These are phyloP conservation scores for Lophium mytilinum DNA, from an alignment of 495 filamentous ascomycete species.

Conservation along the genomic window DNA sequence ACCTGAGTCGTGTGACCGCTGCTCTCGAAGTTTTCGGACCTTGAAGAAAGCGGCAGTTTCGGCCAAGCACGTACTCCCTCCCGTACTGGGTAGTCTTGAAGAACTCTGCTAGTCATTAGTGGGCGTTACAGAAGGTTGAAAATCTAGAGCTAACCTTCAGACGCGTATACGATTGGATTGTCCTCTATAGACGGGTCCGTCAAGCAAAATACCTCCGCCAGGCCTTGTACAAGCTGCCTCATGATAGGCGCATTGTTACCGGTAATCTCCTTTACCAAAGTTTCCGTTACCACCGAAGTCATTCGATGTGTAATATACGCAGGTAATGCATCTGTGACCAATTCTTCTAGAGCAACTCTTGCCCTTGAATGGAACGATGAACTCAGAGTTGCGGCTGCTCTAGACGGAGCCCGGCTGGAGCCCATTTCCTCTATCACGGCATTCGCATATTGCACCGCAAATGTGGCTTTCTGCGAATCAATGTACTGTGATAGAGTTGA, in stretches of 20 bases:
- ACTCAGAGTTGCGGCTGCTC: constrained; percentile 22
- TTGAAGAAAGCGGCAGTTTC: constrained; percentile 58
- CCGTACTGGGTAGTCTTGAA: constrained; percentile 57
- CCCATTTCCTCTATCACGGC: constrained; percentile 23
- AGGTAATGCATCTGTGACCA: constrained; percentile 31
- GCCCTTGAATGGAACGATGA: constrained; percentile 26
- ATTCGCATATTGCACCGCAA: constrained; percentile 34
- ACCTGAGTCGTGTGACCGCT: constrained; percentile 47
- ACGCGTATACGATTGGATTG: constrained; percentile 34
- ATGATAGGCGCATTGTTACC: constrained; percentile 32
- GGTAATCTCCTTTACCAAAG: constrained; percentile 33
- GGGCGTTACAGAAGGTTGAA: background rate
- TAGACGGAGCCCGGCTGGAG: constrained; percentile 5
- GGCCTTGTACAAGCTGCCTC: constrained; percentile 30
- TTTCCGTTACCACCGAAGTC: constrained; percentile 30
- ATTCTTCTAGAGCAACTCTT: constrained; percentile 22
- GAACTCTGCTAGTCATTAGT: constrained; percentile 36
- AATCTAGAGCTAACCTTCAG: constrained; percentile 23
- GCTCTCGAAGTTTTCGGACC: constrained; percentile 47
- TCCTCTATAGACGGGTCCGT: constrained; percentile 31
- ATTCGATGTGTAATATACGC: constrained; percentile 32
- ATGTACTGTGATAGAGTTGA: constrained; percentile 28
- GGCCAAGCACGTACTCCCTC: constrained; percentile 47
- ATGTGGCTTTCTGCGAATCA: constrained; percentile 31
- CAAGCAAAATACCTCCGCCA: constrained; percentile 35